Conservation (phyloP, 2,329 filamentous ascomycete species). For the Pseudogymnoascus sp. region DNA sequence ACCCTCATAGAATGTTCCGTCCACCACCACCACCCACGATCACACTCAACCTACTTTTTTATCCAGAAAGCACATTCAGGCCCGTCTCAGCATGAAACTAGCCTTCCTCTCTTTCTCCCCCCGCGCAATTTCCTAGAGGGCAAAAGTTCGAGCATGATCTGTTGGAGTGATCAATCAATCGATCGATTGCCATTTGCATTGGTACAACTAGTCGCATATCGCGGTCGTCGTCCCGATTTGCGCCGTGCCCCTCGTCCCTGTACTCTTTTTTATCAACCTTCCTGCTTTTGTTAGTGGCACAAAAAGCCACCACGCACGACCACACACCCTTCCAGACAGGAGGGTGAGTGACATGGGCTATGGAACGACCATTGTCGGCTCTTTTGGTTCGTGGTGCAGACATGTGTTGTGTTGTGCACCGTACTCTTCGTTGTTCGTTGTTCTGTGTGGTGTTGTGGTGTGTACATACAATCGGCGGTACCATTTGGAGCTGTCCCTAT, state of each 20-base stretch:
- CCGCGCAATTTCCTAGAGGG: neutral
- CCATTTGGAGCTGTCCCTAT: neutral
- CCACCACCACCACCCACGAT: neutral
- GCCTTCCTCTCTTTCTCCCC: neutral
- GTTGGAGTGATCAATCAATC: neutral
- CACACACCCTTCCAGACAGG: neutral
- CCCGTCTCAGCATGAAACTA: neutral
- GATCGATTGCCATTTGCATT: neutral
- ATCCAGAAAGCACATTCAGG: neutral
- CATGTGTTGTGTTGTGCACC: neutral
- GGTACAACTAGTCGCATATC: neutral
- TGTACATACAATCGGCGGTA: neutral
- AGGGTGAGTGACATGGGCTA: neutral
- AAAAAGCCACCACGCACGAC: neutral
- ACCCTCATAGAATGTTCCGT: neutral
- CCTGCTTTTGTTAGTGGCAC: neutral
- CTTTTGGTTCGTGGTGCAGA: neutral
- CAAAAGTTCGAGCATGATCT: neutral
- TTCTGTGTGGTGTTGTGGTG: too few relatives aligned
- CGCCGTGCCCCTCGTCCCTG: neutral
- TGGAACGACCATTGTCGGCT: neutral
- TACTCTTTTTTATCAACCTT: neutral
- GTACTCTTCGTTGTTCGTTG: neutral
- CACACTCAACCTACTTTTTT: neutral
- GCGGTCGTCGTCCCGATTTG: neutral